A percentile compares a stretch with the other conserved stretches of the same genome.
phyloP scores from a whole-genome alignment of 306 rosid genomes.

The Cucumis cinereus region DNA sequence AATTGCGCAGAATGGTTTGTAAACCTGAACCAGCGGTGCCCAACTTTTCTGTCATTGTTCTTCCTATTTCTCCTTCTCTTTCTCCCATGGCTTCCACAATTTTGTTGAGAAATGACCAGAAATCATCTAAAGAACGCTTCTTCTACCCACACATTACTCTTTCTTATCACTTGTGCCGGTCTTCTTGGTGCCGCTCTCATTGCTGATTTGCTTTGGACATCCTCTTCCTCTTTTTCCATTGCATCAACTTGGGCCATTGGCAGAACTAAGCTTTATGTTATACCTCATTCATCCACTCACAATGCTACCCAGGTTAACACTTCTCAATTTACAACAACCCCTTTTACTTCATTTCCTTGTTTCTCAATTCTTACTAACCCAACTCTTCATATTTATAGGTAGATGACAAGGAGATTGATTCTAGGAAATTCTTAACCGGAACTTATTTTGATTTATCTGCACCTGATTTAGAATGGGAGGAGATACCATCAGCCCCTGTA shows the following conservation, averaged over 20 bases:
- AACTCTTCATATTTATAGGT: background rate
- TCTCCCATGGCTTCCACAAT: background rate
- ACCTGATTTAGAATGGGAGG: constrained; percentile 66
- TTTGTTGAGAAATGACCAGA: constrained; percentile 24
- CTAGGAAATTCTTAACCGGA: constrained; percentile 32
- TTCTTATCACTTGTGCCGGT: constrained; percentile 21
- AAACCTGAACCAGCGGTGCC: constrained; percentile 65
- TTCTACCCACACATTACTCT: constrained; percentile 12
- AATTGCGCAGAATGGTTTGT: background rate
- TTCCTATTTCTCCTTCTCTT: background rate
- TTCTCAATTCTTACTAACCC: background rate
- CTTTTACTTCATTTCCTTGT: background rate
- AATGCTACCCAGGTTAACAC: constrained; percentile 13
- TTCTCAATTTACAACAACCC: background rate
- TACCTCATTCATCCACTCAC: constrained; percentile 13
- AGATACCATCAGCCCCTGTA: constrained; percentile 69
- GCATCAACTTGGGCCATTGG: constrained; percentile 36
- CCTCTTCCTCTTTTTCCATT: constrained; percentile 25
- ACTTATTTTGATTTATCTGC: constrained; percentile 78
- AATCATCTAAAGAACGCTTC: constrained; percentile 23
- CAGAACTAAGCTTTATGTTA: constrained; percentile 10
- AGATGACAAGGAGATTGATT: constrained; percentile 4
- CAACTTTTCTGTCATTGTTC: constrained; percentile 11
- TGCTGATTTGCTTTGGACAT: constrained; percentile 43
- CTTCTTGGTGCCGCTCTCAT: constrained; percentile 35